Evolutionary conservation across 345 rosid genomes (phyloP), one percentile per base, ranked within the genome.

Genomic region (Linum tenue): DNA sequence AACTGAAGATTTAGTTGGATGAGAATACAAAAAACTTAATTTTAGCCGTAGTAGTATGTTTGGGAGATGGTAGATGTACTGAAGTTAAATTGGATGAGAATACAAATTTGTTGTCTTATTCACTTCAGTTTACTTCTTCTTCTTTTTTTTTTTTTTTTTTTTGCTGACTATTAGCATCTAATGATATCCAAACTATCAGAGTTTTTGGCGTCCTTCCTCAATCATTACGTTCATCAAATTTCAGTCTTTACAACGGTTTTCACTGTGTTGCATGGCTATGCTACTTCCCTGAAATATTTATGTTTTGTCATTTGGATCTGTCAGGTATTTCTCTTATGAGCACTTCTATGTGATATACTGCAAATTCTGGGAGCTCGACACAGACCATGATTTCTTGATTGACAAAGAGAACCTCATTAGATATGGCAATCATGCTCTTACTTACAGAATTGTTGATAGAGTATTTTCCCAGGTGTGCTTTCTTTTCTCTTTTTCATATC

Each of bases 301-400:
- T 48, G 9, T 10, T 48, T 3, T 3, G 9, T 2, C 2, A 9
- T 48, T 48, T 48, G 11, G 1, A 48, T 48, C 53, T 48, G 37
- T 10, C 53, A 57, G 60, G 60, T 57, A 57, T 37, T 57, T 57
- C 60, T 57, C 60, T 2, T 57, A 57, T 57, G 60, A 57, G 60
- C 60, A 57, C 60, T 57, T 57, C 60, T 57, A 57, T 57, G 60
- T 57, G 3, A 57, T 57, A 17, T 57, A 57, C 60, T 57, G 60
- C 38, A 57, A 57, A 22, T 57, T 57, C 60, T 57, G 60, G 60
- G 60, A 57, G 60, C 60, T 57, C 10, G 60, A 57, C 12, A 17
- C 60, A 22, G 60, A 57, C 22, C 60, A 57, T 57, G 60, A 57
- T 57, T 57, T 57, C 60, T 57, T 57, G 2, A 57, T 57, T 37